Evolutionary conservation across 345 rosid species (phyloP).

Genomic region (Hypericum androsaemum): DNA sequence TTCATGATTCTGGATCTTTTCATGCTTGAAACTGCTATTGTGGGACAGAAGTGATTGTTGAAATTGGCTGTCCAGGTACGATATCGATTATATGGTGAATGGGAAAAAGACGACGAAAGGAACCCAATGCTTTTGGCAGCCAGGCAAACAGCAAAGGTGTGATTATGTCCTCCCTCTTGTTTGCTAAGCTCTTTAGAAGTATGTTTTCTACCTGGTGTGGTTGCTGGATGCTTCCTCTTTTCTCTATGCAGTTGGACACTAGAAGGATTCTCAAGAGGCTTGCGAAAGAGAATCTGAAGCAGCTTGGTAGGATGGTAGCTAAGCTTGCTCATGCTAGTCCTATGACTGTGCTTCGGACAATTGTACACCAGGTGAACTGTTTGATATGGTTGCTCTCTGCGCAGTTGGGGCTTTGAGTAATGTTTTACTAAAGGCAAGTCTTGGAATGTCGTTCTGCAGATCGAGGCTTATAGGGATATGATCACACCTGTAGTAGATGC

Average conservation of each 20-base stretch:
- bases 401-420: neutral
- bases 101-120: constrained; percentile 95
- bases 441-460: constrained; percentile 39
- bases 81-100: constrained; percentile 96
- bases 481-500: constrained; percentile 98
- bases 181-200: constrained; percentile 1
- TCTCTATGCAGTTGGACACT: constrained; percentile 64
- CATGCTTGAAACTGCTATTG: constrained; percentile 16
- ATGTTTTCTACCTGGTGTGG: constrained; percentile 1
- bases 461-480: constrained; percentile 97
- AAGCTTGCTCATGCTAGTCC: constrained; percentile 99
- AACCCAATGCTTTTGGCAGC: constrained; percentile 90
- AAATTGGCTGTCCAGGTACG: constrained; percentile 53
- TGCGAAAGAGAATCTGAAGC: constrained; percentile 97
- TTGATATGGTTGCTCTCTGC: neutral
- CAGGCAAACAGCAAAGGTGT: constrained; percentile 90
- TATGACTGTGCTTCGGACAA: constrained; percentile 95
- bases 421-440: constrained; percentile 3
- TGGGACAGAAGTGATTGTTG: constrained; percentile 22
- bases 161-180: constrained; percentile 2
- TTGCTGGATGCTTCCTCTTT: no score
- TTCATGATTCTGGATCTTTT: constrained; percentile 16
- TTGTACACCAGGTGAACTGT: constrained; percentile 72
- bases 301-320: constrained; percentile 97
- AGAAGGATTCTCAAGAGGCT: constrained; percentile 89